Conservation (phyloP, 2,329 filamentous ascomycete genomes). For the Colletotrichum zoysiae region DNA sequence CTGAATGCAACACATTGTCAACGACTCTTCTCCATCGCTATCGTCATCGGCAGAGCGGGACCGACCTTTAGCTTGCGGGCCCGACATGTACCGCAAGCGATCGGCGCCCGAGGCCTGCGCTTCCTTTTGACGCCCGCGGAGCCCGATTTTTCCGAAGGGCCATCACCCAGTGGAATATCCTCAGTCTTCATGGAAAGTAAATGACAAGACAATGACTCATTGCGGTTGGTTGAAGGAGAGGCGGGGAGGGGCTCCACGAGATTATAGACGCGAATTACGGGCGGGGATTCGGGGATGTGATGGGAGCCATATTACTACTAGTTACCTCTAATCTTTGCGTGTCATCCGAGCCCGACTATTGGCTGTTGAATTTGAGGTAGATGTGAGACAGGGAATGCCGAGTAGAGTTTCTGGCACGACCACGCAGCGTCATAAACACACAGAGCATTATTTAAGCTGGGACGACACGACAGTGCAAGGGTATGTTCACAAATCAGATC, state of each 20-base stretch:
- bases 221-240: neutral
- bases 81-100: conserved; percentile 39
- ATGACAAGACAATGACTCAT: no score
- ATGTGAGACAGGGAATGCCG: conserved; percentile 12
- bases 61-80: conserved; percentile 41
- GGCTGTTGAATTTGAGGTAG: neutral
- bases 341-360: neutral
- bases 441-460: neutral
- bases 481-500: conserved; percentile 1
- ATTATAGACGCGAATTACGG: conserved; percentile 1
- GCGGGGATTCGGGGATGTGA: conserved; percentile 13
- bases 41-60: neutral
- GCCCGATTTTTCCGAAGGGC: conserved; percentile 23
- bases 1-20: conserved; percentile 11
- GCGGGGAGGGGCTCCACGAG: neutral
- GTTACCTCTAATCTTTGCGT: no score
- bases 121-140: conserved; percentile 36
- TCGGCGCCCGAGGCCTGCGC: conserved; percentile 32
- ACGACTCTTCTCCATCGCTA: no score
- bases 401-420: conserved; percentile 8
- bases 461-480: neutral
- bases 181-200: conserved; percentile 27
- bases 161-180: neutral
- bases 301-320: neutral
- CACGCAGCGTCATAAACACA: neutral